Evolutionary conservation across 768 basidiomycete species (phyloP), one percentile per base, ranked within the genome.

Genomic region (Mycena floridula): DNA sequence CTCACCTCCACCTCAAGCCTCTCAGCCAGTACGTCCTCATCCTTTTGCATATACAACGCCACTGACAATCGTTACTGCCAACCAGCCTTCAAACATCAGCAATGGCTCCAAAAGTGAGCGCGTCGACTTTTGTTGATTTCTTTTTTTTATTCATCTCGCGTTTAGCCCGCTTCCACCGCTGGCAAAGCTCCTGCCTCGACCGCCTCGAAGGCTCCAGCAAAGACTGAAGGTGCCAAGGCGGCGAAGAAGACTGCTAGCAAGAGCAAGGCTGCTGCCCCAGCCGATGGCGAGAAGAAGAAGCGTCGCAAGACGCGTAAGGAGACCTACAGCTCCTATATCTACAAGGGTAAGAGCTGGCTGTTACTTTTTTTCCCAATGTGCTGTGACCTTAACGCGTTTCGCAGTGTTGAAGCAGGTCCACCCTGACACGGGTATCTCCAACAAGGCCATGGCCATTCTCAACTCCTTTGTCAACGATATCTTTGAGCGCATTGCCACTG

Each of bases 391-490:
- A 20, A 53, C 26, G 18, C 3, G 9, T n/a, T 18, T 24, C 0
- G 13, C 23, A 85, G 89, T 89, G 56, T 73, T 91, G 61, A 89
- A 88, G 73, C 89, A 91, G 68, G 89, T 91, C 47, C 89, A 91
- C 74, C 89, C 89, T 49, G 89, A 90, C 66, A 90, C 89, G 49
- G 89, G 89, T 81, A 89, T 91, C 70, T 89, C 87, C 43, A 89
- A 86, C 80, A 89, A 89, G 68, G 82, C 82, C 9, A 85, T 87
- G 83, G 81, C 84, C 42, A 87, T 88, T 9, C 32, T 3, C 32
- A 89, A 92, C 74, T 87, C 84, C 23, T 92, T 94, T 52, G 91
- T 93, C 66, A 92, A 93, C 59, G 90, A 92, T 54, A 91, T 93
- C 63, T 93, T 94, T 50, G 91, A 93, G 62, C 85, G 92, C 24